Conservation (phyloP, 768 basidiomycete genomes). For the Tylopilus rubrobrunneus region DNA sequence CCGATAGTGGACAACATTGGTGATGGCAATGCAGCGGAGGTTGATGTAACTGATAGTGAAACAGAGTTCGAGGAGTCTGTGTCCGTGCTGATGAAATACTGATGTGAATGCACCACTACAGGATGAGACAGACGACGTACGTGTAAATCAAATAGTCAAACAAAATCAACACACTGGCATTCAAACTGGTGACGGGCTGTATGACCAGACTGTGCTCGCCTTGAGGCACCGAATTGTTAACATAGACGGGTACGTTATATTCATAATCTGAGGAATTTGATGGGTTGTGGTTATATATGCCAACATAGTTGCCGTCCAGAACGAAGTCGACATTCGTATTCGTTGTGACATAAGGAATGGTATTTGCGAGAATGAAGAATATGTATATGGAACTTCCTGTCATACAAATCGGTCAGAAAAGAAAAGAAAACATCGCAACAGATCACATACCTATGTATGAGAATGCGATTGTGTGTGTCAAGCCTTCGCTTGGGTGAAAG, state of each 20-base stretch:
- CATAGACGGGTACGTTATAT: conserved; percentile 16
- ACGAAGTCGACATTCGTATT: conserved; percentile 5
- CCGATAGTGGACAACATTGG: too few relatives aligned
- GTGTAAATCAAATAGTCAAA: conserved; percentile 21
- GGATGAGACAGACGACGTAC: conserved; percentile 1
- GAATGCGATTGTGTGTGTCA: conserved; percentile 2
- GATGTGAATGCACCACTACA: too few relatives aligned
- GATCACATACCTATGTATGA: conserved; percentile 8
- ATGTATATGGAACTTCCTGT: conserved; percentile 16
- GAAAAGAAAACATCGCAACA: neutral
- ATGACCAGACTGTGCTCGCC: conserved; percentile 12
- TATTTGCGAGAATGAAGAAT: conserved; percentile 18
- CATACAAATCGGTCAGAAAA: neutral
- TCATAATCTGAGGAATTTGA: neutral
- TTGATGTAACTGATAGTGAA: too few relatives aligned
- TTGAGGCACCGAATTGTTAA: conserved; percentile 1
- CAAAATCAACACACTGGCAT: conserved; percentile 6
- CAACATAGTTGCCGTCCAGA: neutral
- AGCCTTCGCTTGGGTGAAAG: neutral
- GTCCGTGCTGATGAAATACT: too few relatives aligned
- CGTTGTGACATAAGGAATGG: neutral
- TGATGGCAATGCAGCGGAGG: too few relatives aligned
- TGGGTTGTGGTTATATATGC: neutral
- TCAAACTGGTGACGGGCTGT: neutral
- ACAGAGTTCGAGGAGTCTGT: too few relatives aligned